These are phyloP conservation scores for Manihot esculenta DNA, from an alignment of 441 rosid genomes.

Conservation along the genomic window DNA sequence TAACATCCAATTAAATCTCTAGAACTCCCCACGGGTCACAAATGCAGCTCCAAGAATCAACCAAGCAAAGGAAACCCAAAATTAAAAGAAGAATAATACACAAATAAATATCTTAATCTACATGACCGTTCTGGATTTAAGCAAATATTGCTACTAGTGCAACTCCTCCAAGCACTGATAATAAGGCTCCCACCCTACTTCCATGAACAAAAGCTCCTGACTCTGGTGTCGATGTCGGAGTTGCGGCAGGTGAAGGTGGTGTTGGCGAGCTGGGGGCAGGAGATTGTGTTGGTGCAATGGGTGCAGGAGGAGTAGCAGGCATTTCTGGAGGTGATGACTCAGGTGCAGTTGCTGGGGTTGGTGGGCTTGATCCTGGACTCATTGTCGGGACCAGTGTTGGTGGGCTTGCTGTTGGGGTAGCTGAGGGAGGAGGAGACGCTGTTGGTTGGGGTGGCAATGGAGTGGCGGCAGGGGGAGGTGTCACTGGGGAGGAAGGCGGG, in stretches of 20 bases:
- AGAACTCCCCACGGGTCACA: slow-evolving; percentile 21
- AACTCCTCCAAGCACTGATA: slow-evolving; percentile 34
- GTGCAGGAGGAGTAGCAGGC: slow-evolving; percentile 1
- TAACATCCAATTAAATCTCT: slow-evolving; percentile 21
- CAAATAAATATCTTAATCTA: slow-evolving; percentile 32
- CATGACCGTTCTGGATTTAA: slow-evolving; percentile 9
- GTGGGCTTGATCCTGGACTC: slow-evolving; percentile 4
- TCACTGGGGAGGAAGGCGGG: not conserved
- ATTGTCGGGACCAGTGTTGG: not conserved
- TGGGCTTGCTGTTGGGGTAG: slow-evolving; percentile 1
- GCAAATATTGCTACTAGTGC: slow-evolving; percentile 30
- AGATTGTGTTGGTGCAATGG: slow-evolving; percentile 8
- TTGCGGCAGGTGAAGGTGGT: not conserved
- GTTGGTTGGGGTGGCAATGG: slow-evolving; percentile 11
- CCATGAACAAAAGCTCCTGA: slow-evolving; percentile 28
- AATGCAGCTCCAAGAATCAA: slow-evolving; percentile 36
- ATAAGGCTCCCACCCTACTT: slow-evolving; percentile 27
- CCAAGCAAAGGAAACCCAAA: not conserved
- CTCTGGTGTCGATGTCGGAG: not conserved
- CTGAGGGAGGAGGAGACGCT: not conserved
- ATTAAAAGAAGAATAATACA: slow-evolving; percentile 28
- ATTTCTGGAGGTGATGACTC: not conserved
- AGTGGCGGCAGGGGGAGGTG: not conserved
- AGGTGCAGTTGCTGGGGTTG: slow-evolving; percentile 2
- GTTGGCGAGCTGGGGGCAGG: not conserved